Evolutionary conservation across 2,329 filamentous ascomycete species (phyloP), one percentile per base, ranked within the genome.

Genomic region (Botrytis elliptica): DNA sequence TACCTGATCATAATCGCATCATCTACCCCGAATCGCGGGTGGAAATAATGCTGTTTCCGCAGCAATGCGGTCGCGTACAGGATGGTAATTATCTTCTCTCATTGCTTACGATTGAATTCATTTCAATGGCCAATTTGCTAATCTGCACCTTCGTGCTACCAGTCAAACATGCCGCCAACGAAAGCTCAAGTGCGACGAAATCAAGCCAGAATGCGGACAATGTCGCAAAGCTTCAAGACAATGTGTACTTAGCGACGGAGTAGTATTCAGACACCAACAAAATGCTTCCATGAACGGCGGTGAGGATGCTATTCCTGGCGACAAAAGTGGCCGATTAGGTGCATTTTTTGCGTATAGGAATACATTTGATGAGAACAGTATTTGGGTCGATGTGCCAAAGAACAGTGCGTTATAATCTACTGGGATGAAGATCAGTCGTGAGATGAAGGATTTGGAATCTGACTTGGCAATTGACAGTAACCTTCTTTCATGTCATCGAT

Each of bases 181-280:
- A 76, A 89, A 91, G 84, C 84, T 91, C 75, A 91, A 91, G 83
- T 91, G 89, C 81, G 88, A 89, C 78, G 89, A 91, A 81, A 85
- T 85, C 79, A 88, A 88, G 76, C 89, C 89, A 18, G 81, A 85
- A 55, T 91, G 89, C 79, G 85, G 87, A 49, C 88, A 90, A 80
- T 91, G 89, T 81, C 83, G 74, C 40, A 81, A 90, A 80, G 89
- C 88, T 8, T 86, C 85, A 66, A 85, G 89, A 77, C 85, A 89
- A 81, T 91, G 89, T 81, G 83, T 88, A 64, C 87, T 87, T 38
- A 89, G 87, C 78, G 88, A 88, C 75, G 89, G 88, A 70, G 86
- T 91, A 77, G 88, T 90, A 63, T 92, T 91, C 78, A 87, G 89
- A 72, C 90, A 92, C 81, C 89, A 91, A 79, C 89, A 91, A 81